Conservation (phyloP, 208 protist genomes). For the Leishmania guyanensis region DNA sequence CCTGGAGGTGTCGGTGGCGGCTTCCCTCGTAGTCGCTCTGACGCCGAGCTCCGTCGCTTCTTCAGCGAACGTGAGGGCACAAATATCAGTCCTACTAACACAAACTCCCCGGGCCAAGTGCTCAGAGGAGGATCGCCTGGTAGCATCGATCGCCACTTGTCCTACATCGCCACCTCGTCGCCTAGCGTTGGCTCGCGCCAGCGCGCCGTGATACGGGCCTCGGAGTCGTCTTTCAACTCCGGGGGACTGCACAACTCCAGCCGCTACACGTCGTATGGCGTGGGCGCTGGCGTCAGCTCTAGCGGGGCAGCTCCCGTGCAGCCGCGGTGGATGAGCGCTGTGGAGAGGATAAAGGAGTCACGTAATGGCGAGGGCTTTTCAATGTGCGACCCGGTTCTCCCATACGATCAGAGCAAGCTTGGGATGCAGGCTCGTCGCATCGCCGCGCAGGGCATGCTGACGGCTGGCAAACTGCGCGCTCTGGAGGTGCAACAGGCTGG, state of each 20-base stretch:
- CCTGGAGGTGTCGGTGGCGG: constrained; percentile 4
- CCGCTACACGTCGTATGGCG: constrained; percentile 10
- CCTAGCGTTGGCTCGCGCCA: constrained; percentile 10
- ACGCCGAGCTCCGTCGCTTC: constrained; percentile 25
- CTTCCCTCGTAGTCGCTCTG: constrained; percentile 16
- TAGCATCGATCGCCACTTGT: neutral
- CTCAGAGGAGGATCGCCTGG: neutral
- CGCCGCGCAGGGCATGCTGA: constrained; percentile 51
- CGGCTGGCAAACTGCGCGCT: constrained; percentile 50
- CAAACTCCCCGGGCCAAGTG: neutral
- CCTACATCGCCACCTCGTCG: neutral
- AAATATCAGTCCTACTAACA: neutral
- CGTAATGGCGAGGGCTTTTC: constrained; percentile 16
- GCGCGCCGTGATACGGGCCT: constrained; percentile 29
- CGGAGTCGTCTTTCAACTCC: constrained; percentile 20
- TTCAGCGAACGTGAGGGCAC: constrained; percentile 19
- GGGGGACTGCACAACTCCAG: constrained; percentile 18
- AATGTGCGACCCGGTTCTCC: constrained; percentile 37
- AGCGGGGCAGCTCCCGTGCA: neutral
- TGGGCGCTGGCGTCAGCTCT: constrained; percentile 8
- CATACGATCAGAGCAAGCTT: constrained; percentile 52
- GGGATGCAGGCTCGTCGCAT: constrained; percentile 42
- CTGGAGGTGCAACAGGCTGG: constrained; percentile 38
- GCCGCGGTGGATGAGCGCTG: constrained; percentile 59
- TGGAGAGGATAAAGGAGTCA: constrained; percentile 45